phyloP scores from a whole-genome alignment of 306 rosid genomes.

The Vigna reflexopilosa region DNA sequence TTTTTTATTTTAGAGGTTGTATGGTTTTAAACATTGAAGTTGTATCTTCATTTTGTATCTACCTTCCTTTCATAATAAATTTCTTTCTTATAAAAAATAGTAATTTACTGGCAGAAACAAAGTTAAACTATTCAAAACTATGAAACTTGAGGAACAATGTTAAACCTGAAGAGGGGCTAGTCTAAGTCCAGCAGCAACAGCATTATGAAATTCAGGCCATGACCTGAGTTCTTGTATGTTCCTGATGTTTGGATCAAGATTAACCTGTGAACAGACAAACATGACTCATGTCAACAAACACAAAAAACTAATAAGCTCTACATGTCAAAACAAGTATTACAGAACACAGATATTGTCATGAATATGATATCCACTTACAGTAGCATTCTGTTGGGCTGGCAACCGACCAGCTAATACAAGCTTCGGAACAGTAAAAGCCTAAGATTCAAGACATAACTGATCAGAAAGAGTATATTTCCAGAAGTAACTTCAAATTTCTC shows the following conservation, averaged over 20 bases:
- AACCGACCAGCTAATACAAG: conserved; percentile 96
- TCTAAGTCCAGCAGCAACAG: conserved; percentile 97
- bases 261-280: conserved; percentile 65
- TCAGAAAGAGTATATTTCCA: conserved; percentile 41
- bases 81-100: not conserved
- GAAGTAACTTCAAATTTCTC: conserved; percentile 18
- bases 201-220: conserved; percentile 99
- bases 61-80: not conserved
- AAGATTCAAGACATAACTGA: conserved; percentile 38
- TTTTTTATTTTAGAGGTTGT: not conserved
- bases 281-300: conserved; percentile 35
- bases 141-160: conserved; percentile 26
- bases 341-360: conserved; percentile 11
- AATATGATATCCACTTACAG: conserved; percentile 65
- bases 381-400: conserved; percentile 98
- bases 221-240: conserved; percentile 89
- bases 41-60: not conserved
- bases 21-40: not conserved
- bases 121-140: conserved; percentile 16
- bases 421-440: conserved; percentile 93
- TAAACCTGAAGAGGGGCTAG: conserved; percentile 96
- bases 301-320: conserved; percentile 27
- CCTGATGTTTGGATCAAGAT: conserved; percentile 84
- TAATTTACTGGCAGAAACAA: conserved; percentile 21
- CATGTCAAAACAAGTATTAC: conserved; percentile 30